Base-by-base conservation (phyloP, 2,329 filamentous ascomycete genomes). In the Nigrospora osmanthi region DNA sequence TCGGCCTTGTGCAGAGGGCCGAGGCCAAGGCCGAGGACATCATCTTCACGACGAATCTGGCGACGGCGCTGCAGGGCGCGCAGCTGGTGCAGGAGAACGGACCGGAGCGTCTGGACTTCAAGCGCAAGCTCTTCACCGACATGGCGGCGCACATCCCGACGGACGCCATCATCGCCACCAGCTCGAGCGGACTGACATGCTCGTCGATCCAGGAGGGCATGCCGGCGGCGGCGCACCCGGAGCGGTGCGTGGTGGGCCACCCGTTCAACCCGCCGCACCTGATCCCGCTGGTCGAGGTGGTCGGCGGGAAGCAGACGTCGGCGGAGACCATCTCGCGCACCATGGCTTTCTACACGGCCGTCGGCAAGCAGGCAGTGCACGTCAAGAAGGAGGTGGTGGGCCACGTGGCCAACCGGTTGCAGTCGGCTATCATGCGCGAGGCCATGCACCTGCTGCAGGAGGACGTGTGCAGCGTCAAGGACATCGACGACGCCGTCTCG, bases 221-320 rank as follows among this genome's bases (percentile, higher is more conserved):
- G 35, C 38, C 44, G 15, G 50, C 57, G 31, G 61, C 35, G 4
- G 19, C 46, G 9, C 19, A 15, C 12, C 46, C 65, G 0, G 54
- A 52, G 16, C 59, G 66, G n/a, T 58, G 67, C 32, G 51, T 70
- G 1, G 62, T 73, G 23, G 69, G 68, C 4, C 70, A 73, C 49
- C 69, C 70, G 0, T 72, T 72, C 58, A 72, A 73, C 49, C 70
- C 70, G 10, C 70, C 69, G 6, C 70, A 73, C 48, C 55, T 73
- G 15, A 68, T 73, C 16, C 69, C 69, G 1, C 58, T 73, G 13
- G 67, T 73, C 16, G 70, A 73, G 52, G 64, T 73, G 0, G 69
- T 71, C 2, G 64, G 63, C 10, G 61, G 65, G 3, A 40, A 49
- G 2, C 50, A 53, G 35, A 70, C 67, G 0, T 45, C 54, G 6